phyloP scores from a whole-genome alignment of 306 rosid species.

The Clitoria ternatea region DNA sequence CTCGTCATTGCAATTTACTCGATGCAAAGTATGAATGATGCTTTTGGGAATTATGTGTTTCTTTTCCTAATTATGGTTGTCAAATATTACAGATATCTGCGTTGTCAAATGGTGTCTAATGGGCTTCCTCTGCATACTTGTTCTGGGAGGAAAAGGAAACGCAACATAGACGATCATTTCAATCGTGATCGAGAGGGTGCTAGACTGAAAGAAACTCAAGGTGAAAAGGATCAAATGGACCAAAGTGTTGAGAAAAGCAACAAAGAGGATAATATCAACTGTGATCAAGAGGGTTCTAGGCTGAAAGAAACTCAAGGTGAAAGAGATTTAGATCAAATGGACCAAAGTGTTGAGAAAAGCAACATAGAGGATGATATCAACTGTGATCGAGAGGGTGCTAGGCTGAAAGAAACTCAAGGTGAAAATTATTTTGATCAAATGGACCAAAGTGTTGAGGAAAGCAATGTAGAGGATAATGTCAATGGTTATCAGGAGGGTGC shows the following conservation, averaged over 20 bases:
- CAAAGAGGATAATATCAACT: not conserved
- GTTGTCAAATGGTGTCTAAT: slow-evolving; percentile 11
- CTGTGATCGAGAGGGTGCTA: too few species aligned
- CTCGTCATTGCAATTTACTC: too few species aligned
- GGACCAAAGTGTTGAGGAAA: not conserved
- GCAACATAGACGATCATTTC: not conserved
- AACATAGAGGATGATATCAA: too few species aligned
- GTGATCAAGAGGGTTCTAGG: not conserved
- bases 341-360: not conserved
- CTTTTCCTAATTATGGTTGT: not conserved
- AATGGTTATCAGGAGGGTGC: too few species aligned
- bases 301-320: not conserved
- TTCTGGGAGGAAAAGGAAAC: slow-evolving; percentile 10
- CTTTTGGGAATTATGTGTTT: not conserved
- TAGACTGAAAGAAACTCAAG: not conserved
- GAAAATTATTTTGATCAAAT: not conserved
- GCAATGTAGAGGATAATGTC: too few species aligned
- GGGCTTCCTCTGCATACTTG: not conserved
- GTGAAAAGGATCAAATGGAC: not conserved
- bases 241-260: too few species aligned
- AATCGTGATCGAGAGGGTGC: not conserved
- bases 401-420: not conserved
- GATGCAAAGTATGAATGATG: slow-evolving; percentile 4
- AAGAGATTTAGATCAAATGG: not conserved
- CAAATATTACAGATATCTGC: not conserved